Evolutionary conservation across 2,329 filamentous ascomycete species (phyloP).

Genomic region (Paraphaeosphaeria minitans): DNA sequence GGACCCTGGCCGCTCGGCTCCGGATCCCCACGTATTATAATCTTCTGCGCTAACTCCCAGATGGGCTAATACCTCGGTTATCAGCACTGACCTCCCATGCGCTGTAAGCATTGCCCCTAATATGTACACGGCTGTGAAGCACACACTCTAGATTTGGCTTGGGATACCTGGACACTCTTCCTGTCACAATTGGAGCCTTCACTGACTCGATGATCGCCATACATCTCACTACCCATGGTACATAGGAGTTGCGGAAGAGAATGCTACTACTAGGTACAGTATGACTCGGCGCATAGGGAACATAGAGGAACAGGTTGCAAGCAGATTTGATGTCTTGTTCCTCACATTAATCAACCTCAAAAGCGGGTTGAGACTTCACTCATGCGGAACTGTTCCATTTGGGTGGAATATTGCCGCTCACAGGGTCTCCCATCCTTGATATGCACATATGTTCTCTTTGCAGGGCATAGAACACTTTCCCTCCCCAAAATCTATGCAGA

Average conservation of each 20-base stretch:
- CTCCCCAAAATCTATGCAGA: too few relatives aligned
- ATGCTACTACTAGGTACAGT: too few relatives aligned
- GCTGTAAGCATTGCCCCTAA: background rate
- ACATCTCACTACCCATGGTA: background rate
- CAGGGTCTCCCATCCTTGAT: background rate
- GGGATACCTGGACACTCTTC: background rate
- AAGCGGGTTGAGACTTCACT: background rate
- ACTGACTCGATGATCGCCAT: background rate
- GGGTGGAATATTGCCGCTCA: background rate
- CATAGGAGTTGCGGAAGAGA: too few relatives aligned
- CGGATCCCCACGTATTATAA: slow-evolving; percentile 13
- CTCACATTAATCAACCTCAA: background rate
- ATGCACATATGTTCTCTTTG: background rate
- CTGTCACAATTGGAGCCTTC: too few relatives aligned
- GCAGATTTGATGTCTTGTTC: background rate
- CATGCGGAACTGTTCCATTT: background rate
- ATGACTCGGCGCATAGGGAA: too few relatives aligned
- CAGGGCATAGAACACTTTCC: background rate
- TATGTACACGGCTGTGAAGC: background rate
- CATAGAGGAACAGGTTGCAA: too few relatives aligned
- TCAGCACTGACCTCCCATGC: background rate
- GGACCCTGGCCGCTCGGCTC: slow-evolving; percentile 1
- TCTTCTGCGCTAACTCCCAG: slow-evolving; percentile 6
- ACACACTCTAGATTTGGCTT: background rate
- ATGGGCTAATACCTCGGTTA: slow-evolving; percentile 2